Evolutionary conservation across 495 filamentous ascomycete species (phyloP).

Genomic region (Podospora sp.): DNA sequence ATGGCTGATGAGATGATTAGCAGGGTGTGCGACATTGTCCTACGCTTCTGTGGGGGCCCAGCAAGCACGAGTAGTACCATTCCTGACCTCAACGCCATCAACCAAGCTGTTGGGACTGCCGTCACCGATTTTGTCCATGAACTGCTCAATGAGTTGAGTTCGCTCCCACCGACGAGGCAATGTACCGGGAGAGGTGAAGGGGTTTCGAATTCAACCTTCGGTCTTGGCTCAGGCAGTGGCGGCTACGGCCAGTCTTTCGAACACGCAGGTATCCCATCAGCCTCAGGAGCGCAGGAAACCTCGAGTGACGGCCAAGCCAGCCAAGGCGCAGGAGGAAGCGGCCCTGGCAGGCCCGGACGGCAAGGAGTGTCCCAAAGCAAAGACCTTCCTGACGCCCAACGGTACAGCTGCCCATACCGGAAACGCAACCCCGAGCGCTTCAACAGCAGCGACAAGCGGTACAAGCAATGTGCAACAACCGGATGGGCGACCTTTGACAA

Average conservation of each 20-base stretch:
- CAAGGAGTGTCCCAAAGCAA: background rate
- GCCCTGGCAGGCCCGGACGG: slow-evolving; percentile 1
- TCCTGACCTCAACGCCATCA: slow-evolving; percentile 3
- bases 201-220: background rate
- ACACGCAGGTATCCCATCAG: background rate
- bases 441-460: slow-evolving; percentile 4
- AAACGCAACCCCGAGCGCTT: slow-evolving; percentile 16
- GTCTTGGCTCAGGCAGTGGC: background rate
- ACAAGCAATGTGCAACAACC: slow-evolving; percentile 11
- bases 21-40: slow-evolving; percentile 11
- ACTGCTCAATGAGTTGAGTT: slow-evolving; percentile 4
- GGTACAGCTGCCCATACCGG: slow-evolving; percentile 10
- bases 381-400: background rate
- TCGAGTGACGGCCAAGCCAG: background rate
- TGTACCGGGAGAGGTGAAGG: background rate
- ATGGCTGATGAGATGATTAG: slow-evolving; percentile 12
- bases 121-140: slow-evolving; percentile 13
- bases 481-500: slow-evolving; percentile 1
- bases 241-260: background rate
- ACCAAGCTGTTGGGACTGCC: slow-evolving; percentile 7
- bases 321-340: background rate
- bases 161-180: background rate
- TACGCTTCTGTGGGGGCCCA: slow-evolving; percentile 7
- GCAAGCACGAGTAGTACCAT: background rate
- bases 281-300: background rate